These are phyloP conservation scores for Amanita subjunquillea DNA, from an alignment of 768 basidiomycete species.

Conservation along the genomic window DNA sequence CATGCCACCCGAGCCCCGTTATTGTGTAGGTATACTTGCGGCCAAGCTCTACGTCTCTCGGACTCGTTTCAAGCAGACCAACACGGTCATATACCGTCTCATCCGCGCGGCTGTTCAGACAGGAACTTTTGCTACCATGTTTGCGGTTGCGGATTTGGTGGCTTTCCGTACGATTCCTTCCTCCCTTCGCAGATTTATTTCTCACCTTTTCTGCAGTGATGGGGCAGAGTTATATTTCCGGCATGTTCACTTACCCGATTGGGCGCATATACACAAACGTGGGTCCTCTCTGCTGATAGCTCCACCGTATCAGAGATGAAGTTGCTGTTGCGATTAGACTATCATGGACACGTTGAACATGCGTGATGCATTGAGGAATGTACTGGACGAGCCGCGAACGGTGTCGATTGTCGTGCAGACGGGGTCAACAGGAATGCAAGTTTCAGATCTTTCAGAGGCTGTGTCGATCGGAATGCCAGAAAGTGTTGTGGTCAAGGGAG, in stretches of 20 bases:
- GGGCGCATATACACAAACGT: conserved; percentile 9
- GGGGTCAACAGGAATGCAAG: not conserved
- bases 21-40: not conserved
- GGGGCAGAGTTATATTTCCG: conserved; percentile 1
- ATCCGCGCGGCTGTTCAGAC: conserved; percentile 8
- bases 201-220: not conserved
- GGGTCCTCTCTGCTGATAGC: not conserved
- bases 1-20: not conserved
- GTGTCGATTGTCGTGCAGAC: not conserved
- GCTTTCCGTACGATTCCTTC: conserved; percentile 3
- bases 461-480: too few relatives aligned
- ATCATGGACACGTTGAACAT: conserved; percentile 8
- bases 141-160: conserved; percentile 6
- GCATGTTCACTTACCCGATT: conserved; percentile 7
- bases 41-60: conserved; percentile 2
- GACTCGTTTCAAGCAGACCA: conserved; percentile 1
- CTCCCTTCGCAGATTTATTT: not conserved
- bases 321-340: not conserved
- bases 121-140: conserved; percentile 5
- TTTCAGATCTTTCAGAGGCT: not conserved
- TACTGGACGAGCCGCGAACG: not conserved
- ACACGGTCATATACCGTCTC: conserved; percentile 7
- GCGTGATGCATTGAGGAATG: not conserved
- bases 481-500: too few relatives aligned
- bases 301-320: not conserved